These are phyloP conservation scores for Pichia terricola DNA, from an alignment of 1,139 yeast genomes.

Conservation along the genomic window DNA sequence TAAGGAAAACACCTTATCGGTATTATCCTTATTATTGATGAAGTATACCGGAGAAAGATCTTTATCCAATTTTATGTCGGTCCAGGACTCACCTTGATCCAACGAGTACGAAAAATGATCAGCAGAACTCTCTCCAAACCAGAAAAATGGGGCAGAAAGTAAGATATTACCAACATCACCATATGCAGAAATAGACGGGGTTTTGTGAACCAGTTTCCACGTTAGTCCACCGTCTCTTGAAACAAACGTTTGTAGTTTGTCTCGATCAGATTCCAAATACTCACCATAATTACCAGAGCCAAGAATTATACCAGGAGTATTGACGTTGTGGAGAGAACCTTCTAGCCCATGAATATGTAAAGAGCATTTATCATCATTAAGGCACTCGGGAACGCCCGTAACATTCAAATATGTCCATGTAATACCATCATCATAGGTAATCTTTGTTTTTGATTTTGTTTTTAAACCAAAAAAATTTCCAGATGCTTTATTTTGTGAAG, in stretches of 20 bases:
- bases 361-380: constrained; percentile 39
- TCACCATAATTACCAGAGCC: constrained; percentile 50
- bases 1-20: constrained; percentile 49
- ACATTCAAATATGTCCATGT: constrained; percentile 41
- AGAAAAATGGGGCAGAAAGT: constrained; percentile 41
- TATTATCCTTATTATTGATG: constrained; percentile 64
- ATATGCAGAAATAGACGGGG: constrained; percentile 49
- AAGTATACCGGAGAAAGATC: constrained; percentile 37
- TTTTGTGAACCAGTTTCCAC: constrained; percentile 53
- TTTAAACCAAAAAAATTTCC: constrained; percentile 9
- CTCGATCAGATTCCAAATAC: constrained; percentile 38
- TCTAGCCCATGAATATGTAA: constrained; percentile 46
- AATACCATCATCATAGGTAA: constrained; percentile 53
- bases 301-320: constrained; percentile 58
- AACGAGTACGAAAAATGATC: constrained; percentile 47
- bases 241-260: constrained; percentile 40
- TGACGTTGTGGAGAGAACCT: constrained; percentile 62
- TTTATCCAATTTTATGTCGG: constrained; percentile 37
- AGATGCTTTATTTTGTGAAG: constrained; percentile 19
- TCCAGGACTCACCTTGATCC: constrained; percentile 71
- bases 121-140: constrained; percentile 5
- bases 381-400: constrained; percentile 37
- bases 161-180: constrained; percentile 80
- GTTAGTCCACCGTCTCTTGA: constrained; percentile 73
- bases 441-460: constrained; percentile 25